Evolutionary conservation across 257 asterid species (phyloP).

Genomic region (Asclepias syriaca): DNA sequence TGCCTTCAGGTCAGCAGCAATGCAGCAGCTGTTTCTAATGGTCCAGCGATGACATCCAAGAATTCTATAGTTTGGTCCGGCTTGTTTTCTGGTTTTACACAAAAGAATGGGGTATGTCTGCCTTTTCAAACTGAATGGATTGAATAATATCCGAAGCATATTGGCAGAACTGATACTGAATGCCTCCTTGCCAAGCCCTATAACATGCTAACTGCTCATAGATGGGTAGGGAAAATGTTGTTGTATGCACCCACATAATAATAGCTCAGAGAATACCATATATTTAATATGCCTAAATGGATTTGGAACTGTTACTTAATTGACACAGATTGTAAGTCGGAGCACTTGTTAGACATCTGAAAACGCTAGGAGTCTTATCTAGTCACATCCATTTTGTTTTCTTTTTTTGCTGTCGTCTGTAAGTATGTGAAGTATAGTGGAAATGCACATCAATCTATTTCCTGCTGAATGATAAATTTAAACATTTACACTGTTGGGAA

Average conservation of each 20-base stretch:
- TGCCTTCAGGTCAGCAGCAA: constrained; percentile 40
- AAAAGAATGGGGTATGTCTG: constrained; percentile 43
- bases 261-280: neutral
- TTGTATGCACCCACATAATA: neutral
- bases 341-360: neutral
- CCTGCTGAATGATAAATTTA: neutral
- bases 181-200: neutral
- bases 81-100: constrained; percentile 42
- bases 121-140: constrained; percentile 1
- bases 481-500: neutral
- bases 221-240: neutral
- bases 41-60: constrained; percentile 40
- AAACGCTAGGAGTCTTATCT: neutral
- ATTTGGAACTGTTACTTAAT: neutral
- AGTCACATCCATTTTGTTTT: neutral
- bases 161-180: neutral
- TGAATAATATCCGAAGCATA: neutral
- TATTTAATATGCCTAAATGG: neutral
- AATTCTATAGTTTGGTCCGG: constrained; percentile 42
- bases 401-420: neutral
- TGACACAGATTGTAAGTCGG: neutral
- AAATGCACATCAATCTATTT: neutral
- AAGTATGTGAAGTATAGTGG: neutral
- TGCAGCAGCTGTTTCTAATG: constrained; percentile 35
- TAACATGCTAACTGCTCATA: neutral